Evolutionary conservation across 257 asterid species (phyloP).

Genomic region (Mitragyna speciosa): DNA sequence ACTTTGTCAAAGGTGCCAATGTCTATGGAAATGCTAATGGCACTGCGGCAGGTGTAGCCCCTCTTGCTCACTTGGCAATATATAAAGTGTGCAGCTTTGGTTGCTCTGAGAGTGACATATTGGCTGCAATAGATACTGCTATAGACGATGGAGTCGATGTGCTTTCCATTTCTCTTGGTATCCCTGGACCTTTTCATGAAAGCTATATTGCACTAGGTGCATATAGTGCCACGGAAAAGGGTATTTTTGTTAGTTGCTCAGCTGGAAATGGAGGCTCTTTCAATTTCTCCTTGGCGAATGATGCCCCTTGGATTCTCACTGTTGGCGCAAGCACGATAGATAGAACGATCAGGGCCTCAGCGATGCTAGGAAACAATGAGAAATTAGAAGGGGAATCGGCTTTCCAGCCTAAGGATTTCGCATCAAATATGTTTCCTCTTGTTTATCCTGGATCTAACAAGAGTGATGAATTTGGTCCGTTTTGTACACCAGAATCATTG

Average conservation of each 20-base stretch:
- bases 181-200: not conserved
- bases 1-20: conserved; percentile 21
- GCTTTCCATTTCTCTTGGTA: conserved; percentile 13
- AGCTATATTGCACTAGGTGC: conserved; percentile 4
- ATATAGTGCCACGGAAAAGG: conserved; percentile 15
- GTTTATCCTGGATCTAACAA: conserved; percentile 11
- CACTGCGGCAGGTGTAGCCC: conserved; percentile 21
- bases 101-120: conserved; percentile 17
- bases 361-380: conserved; percentile 17
- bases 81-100: conserved; percentile 4
- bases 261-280: conserved; percentile 16
- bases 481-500: not conserved
- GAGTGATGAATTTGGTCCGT: not conserved
- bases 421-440: conserved; percentile 16
- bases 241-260: conserved; percentile 18
- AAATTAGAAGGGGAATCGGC: conserved; percentile 17
- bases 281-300: not conserved
- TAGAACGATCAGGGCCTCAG: conserved; percentile 15
- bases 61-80: conserved; percentile 25
- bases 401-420: conserved; percentile 14
- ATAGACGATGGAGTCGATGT: conserved; percentile 22
- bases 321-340: conserved; percentile 21
- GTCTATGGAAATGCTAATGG: conserved; percentile 22
- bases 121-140: conserved; percentile 19
- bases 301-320: conserved; percentile 26